phyloP scores from a whole-genome alignment of 2,329 filamentous ascomycete genomes.

The Fusarium poae region DNA sequence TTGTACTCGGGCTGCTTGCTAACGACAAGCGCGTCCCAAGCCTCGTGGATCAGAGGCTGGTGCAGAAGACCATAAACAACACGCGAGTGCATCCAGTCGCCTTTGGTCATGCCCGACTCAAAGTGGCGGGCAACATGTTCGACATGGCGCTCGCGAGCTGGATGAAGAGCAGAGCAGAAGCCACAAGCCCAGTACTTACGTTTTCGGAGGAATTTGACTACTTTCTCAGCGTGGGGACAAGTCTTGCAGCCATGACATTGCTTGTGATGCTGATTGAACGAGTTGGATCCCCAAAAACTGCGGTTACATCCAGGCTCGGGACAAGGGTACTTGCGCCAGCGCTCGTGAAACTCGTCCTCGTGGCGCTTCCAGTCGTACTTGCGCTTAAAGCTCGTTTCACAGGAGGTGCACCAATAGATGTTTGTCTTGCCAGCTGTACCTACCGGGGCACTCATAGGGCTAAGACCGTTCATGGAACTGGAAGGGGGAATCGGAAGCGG shows the following conservation, averaged over 20 bases:
- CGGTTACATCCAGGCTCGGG: constrained; percentile 73
- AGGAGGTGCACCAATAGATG: constrained; percentile 69
- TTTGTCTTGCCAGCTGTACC: constrained; percentile 56
- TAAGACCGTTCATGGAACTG: constrained; percentile 51
- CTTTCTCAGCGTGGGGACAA: constrained; percentile 74
- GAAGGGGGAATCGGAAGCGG: constrained; percentile 55
- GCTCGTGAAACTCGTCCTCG: constrained; percentile 77
- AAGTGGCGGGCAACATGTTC: constrained; percentile 78
- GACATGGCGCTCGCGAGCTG: constrained; percentile 74
- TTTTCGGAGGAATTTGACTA: constrained; percentile 72
- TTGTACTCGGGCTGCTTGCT: constrained; percentile 68
- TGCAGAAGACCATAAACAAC: constrained; percentile 77
- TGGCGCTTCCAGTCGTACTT: constrained; percentile 79
- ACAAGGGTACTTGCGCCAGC: constrained; percentile 75
- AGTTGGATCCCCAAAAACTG: constrained; percentile 76
- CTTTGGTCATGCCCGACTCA: constrained; percentile 71
- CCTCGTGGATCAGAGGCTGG: constrained; percentile 71
- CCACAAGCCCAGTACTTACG: constrained; percentile 77
- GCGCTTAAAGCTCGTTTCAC: constrained; percentile 74
- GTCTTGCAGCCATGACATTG: constrained; percentile 74
- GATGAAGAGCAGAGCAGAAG: constrained; percentile 73
- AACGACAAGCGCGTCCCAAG: constrained; percentile 70
- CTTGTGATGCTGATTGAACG: constrained; percentile 76
- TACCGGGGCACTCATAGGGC: constrained; percentile 46
- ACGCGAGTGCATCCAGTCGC: constrained; percentile 77